phyloP scores from a whole-genome alignment of 805 yeast genomes.

The Teunomyces cretensis region DNA sequence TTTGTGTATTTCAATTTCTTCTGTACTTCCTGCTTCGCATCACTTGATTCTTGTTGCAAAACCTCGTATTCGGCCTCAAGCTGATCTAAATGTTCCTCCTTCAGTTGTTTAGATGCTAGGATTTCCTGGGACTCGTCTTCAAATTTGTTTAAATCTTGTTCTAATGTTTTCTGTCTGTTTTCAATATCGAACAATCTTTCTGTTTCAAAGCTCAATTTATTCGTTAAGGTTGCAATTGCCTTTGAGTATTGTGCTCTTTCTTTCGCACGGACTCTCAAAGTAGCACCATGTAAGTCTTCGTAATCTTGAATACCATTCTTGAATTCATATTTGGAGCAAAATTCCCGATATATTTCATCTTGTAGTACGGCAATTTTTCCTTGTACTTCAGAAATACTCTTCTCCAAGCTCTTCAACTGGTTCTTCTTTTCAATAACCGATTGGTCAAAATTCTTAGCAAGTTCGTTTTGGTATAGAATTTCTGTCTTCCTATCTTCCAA shows the following conservation, averaged over 20 bases:
- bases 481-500: constrained; percentile 50
- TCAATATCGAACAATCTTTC: constrained; percentile 56
- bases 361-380: constrained; percentile 34
- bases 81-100: constrained; percentile 21
- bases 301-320: constrained; percentile 58
- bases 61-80: constrained; percentile 31
- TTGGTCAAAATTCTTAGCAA: constrained; percentile 18
- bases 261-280: constrained; percentile 53
- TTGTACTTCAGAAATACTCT: constrained; percentile 21
- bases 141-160: constrained; percentile 36
- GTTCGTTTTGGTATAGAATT: constrained; percentile 45
- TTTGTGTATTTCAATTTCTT: constrained; percentile 29
- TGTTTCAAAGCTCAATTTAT: constrained; percentile 61
- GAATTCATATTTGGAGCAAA: constrained; percentile 58
- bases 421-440: constrained; percentile 16
- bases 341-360: constrained; percentile 45
- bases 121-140: constrained; percentile 31
- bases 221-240: constrained; percentile 59
- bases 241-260: constrained; percentile 62
- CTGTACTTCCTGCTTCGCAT: constrained; percentile 2
- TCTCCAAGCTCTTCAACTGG: constrained; percentile 13
- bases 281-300: constrained; percentile 65
- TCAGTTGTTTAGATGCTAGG: constrained; percentile 30
- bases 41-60: constrained; percentile 2
- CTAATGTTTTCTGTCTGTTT: constrained; percentile 45